Conservation (phyloP, 768 basidiomycete species). For the Suillus weaverae region DNA sequence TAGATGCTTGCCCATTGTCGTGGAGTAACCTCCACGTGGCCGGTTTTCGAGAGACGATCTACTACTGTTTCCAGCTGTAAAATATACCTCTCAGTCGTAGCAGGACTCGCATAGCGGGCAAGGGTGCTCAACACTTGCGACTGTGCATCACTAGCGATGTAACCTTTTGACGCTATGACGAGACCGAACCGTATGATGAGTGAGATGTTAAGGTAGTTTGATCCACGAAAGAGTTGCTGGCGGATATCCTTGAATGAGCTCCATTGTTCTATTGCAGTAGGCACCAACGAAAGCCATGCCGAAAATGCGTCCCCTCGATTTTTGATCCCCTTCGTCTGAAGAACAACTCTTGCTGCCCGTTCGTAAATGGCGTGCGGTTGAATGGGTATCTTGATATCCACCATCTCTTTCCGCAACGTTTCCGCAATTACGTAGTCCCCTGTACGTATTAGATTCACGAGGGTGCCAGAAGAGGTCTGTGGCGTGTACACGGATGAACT, state of each 20-base stretch:
- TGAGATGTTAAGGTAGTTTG: slow-evolving; percentile 31
- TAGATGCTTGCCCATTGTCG: slow-evolving; percentile 19
- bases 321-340: slow-evolving; percentile 14
- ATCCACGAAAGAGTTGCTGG: slow-evolving; percentile 31
- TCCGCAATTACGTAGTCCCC: slow-evolving; percentile 31
- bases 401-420: slow-evolving; percentile 40
- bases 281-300: slow-evolving; percentile 46
- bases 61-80: slow-evolving; percentile 22
- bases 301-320: slow-evolving; percentile 28
- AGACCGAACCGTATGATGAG: slow-evolving; percentile 45
- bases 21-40: slow-evolving; percentile 4
- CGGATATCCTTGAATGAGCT: slow-evolving; percentile 30
- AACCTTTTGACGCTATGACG: slow-evolving; percentile 49
- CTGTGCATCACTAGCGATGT: slow-evolving; percentile 20
- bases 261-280: slow-evolving; percentile 27
- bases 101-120: slow-evolving; percentile 41
- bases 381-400: slow-evolving; percentile 38
- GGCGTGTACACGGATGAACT: slow-evolving; percentile 18
- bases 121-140: slow-evolving; percentile 38
- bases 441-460: slow-evolving; percentile 23
- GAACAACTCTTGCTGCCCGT: slow-evolving; percentile 29
- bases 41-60: slow-evolving; percentile 12
- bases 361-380: slow-evolving; percentile 37
- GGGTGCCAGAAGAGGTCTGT: slow-evolving; percentile 24
- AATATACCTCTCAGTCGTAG: slow-evolving; percentile 41